phyloP scores from a whole-genome alignment of 345 rosid species.

The Salix suchowensis region DNA sequence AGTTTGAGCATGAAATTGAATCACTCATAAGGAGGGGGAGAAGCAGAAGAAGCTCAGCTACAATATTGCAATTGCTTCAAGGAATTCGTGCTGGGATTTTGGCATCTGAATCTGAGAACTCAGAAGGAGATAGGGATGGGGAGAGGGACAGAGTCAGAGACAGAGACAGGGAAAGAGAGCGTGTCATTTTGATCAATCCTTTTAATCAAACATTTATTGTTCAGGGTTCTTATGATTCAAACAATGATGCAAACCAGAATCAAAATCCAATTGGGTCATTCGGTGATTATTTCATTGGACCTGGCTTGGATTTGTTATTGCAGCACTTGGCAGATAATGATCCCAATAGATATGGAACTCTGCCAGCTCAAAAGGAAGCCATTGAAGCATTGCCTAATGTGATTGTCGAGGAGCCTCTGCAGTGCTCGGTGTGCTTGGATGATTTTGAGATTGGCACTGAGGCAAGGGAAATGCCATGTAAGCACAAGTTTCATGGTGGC shows the following conservation, averaged over 20 bases:
- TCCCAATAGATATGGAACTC: constrained; percentile 72
- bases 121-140: constrained; percentile 35
- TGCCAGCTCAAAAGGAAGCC: constrained; percentile 72
- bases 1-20: constrained; percentile 64
- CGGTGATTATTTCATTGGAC: constrained; percentile 77
- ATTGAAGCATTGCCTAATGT: constrained; percentile 56
- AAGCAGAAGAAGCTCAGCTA: constrained; percentile 65
- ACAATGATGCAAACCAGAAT: constrained; percentile 38
- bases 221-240: constrained; percentile 45
- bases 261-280: constrained; percentile 46
- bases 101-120: constrained; percentile 55
- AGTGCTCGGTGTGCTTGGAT: constrained; percentile 83
- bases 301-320: constrained; percentile 69
- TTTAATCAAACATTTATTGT: constrained; percentile 52
- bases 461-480: constrained; percentile 86
- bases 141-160: constrained; percentile 31
- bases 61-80: constrained; percentile 69
- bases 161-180: constrained; percentile 34
- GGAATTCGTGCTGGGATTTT: constrained; percentile 66
- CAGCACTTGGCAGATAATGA: constrained; percentile 79
- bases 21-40: constrained; percentile 53
- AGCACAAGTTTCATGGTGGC: constrained; percentile 68
- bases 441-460: constrained; percentile 59
- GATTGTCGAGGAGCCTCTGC: constrained; percentile 44
- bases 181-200: constrained; percentile 54